Conservation (phyloP, 257 asterid species). For the Jaltomata sinuosa region DNA sequence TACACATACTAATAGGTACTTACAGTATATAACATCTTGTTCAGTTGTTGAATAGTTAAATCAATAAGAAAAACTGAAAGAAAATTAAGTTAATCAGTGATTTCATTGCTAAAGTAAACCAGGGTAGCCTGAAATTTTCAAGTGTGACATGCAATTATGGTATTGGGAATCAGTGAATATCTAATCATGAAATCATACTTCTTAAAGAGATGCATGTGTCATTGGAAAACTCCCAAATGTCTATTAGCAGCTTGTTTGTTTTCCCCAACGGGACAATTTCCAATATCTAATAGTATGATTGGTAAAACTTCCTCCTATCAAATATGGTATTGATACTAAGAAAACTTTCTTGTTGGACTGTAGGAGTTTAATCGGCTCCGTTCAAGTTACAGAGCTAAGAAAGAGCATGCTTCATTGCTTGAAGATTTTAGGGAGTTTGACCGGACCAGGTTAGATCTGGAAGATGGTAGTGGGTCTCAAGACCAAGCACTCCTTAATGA, state of each 20-base stretch:
- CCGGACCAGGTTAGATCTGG: constrained; percentile 83
- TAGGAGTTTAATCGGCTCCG: constrained; percentile 88
- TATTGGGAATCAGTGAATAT: not conserved
- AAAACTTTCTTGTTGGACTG: constrained; percentile 6
- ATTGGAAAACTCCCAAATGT: not conserved
- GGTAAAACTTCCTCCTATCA: not conserved
- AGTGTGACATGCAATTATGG: not conserved
- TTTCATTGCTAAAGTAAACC: not conserved
- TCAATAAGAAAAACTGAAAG: not conserved
- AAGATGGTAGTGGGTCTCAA: constrained; percentile 82
- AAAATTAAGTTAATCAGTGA: not conserved
- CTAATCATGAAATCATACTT: not conserved
- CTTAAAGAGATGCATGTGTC: not conserved
- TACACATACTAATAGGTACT: not conserved
- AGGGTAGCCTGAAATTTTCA: not conserved
- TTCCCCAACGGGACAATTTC: not conserved
- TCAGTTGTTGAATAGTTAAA: not conserved
- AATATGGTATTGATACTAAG: not conserved
- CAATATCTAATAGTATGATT: not conserved
- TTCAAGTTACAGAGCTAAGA: constrained; percentile 86
- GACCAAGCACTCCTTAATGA: constrained; percentile 82
- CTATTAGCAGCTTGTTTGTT: not conserved
- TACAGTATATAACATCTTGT: not conserved
- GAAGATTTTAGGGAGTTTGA: constrained; percentile 98
- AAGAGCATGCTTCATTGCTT: constrained; percentile 92